phyloP scores from a whole-genome alignment of 2,329 filamentous ascomycete genomes.

The Blumeriella jaapii region DNA sequence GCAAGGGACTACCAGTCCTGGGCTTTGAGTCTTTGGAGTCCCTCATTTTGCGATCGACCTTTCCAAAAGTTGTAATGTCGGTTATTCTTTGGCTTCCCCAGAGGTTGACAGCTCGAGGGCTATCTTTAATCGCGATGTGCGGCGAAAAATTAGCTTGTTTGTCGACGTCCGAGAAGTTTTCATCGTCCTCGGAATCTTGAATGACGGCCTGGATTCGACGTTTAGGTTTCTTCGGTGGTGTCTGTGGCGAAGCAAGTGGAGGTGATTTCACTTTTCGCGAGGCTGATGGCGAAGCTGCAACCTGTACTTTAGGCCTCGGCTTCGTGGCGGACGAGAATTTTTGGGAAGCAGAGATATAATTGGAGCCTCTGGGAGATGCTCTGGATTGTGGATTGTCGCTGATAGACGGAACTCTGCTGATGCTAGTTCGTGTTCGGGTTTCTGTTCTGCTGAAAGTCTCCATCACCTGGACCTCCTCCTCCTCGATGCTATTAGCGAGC shows the following conservation, averaged over 20 bases:
- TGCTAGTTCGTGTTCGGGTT: conserved; percentile 19
- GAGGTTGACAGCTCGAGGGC: conserved; percentile 7
- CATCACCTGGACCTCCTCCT: conserved; percentile 16
- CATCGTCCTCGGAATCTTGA: conserved; percentile 26
- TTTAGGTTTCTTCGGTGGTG: conserved; percentile 12
- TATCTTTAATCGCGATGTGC: conserved; percentile 11
- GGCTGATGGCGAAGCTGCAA: conserved; percentile 22
- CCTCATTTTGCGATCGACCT: conserved; percentile 2
- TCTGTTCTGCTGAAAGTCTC: conserved; percentile 21
- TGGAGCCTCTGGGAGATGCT: background rate
- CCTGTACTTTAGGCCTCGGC: conserved; percentile 12
- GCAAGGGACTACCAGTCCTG: conserved; percentile 19
- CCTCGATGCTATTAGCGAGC: conserved; percentile 10
- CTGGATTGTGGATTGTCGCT: conserved; percentile 4
- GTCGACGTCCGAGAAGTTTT: conserved; percentile 15
- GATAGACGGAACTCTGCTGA: conserved; percentile 18
- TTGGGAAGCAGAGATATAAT: background rate
- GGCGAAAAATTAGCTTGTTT: conserved; percentile 12
- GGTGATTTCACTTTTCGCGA: conserved; percentile 6
- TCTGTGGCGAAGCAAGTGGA: conserved; percentile 1
- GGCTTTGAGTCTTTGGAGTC: conserved; percentile 8
- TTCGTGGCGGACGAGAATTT: background rate
- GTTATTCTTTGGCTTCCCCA: conserved; percentile 7
- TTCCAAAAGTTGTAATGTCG: conserved; percentile 8
- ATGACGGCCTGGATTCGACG: conserved; percentile 13